Percentiles rank a stretch among this genome's conserved stretches.
These are phyloP conservation scores for Bolboschoenoplectus hybrid DNA, from an alignment of 202 grass and related monocot species.

Conservation along the genomic window DNA sequence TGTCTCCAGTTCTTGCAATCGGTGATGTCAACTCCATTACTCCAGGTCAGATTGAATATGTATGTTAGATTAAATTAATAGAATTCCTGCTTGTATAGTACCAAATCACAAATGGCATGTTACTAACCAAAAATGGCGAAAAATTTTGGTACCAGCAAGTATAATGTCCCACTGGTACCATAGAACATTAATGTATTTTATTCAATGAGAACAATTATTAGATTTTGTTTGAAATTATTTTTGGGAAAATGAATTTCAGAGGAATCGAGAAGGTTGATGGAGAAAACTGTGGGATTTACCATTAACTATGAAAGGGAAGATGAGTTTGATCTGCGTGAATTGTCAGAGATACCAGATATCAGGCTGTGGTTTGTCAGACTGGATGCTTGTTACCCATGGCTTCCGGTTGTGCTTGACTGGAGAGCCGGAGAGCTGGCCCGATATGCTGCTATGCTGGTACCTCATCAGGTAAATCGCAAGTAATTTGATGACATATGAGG, in stretches of 20 bases:
- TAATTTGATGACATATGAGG: not conserved
- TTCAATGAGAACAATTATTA: not conserved
- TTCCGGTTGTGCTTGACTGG: constrained; percentile 91
- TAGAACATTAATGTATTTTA: not conserved
- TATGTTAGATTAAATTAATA: not conserved
- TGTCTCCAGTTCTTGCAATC: constrained; percentile 54
- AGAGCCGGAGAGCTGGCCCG: constrained; percentile 88
- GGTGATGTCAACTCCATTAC: constrained; percentile 48
- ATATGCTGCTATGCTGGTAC: constrained; percentile 85
- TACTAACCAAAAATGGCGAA: not conserved
- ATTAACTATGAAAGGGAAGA: constrained; percentile 93
- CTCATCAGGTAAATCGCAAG: constrained; percentile 71
- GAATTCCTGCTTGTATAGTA: not conserved
- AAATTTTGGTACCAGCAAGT: not conserved
- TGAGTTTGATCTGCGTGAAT: constrained; percentile 59
- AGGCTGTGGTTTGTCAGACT: constrained; percentile 93
- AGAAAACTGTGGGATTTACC: constrained; percentile 75
- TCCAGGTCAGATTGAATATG: constrained; percentile 39
- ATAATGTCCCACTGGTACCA: not conserved
- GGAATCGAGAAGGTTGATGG: constrained; percentile 57
- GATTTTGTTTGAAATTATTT: not conserved
- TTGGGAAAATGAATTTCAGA: constrained; percentile 41
- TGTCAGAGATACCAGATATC: constrained; percentile 77
- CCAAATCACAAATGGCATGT: not conserved
- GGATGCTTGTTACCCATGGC: constrained; percentile 83